Conservation (phyloP, 2,329 filamentous ascomycete species). For the Beauveria sp. region DNA sequence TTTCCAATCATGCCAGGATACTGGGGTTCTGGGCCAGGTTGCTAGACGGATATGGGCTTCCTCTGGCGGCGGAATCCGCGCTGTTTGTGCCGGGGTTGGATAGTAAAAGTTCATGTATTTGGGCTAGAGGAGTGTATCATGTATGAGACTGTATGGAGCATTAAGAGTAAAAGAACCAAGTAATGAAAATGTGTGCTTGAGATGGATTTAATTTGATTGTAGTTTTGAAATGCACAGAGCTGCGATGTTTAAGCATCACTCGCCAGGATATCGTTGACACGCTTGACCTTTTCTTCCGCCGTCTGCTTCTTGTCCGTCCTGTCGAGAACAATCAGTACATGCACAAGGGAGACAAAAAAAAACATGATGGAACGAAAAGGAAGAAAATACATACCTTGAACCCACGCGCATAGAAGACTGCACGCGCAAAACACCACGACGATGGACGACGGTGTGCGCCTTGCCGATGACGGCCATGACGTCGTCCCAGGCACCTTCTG, state of each 20-base stretch:
- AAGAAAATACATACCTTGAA: constrained; percentile 47
- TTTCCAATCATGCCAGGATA: neutral
- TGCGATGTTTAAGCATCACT: constrained; percentile 12
- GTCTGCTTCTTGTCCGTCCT: constrained; percentile 82
- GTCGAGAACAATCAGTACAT: neutral
- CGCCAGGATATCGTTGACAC: constrained; percentile 44
- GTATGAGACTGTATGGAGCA: neutral
- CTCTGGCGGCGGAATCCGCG: neutral
- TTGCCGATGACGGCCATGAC: constrained; percentile 83
- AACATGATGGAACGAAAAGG: neutral
- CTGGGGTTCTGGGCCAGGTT: neutral
- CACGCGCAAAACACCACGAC: constrained; percentile 69
- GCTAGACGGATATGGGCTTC: neutral
- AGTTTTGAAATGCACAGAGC: neutral
- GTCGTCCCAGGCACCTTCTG: constrained; percentile 86
- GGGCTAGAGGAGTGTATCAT: neutral
- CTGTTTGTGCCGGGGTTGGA: neutral
- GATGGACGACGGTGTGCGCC: constrained; percentile 70
- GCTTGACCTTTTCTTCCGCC: constrained; percentile 70
- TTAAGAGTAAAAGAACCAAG: neutral
- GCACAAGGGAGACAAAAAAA: neutral
- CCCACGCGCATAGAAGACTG: constrained; percentile 86
- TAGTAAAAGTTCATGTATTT: constrained; percentile 2
- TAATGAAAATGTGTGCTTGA: neutral
- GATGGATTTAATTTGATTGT: too few species aligned